Evolutionary conservation across 164 flowering plant genomes (phyloP).

Genomic region (Cinnamomum chago): DNA sequence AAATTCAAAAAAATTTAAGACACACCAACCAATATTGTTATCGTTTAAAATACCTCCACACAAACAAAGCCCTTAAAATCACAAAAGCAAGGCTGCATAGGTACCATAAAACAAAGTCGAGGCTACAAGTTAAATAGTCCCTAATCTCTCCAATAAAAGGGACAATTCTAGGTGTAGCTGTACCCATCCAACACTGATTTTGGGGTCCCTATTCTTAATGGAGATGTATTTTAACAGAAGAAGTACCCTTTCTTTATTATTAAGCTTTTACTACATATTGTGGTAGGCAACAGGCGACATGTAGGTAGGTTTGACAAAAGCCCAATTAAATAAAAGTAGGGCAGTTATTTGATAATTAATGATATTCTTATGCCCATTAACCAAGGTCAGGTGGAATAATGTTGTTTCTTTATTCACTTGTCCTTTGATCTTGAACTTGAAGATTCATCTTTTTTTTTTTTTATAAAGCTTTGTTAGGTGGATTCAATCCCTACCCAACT

Average conservation of each 20-base stretch:
- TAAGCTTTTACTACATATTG: not conserved
- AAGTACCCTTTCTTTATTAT: not conserved
- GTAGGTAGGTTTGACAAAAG: not conserved
- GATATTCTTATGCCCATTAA: not conserved
- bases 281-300: not conserved
- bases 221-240: not conserved
- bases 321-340: not conserved
- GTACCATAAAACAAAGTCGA: too few species aligned
- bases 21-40: too few species aligned
- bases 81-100: too few species aligned
- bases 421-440: too few species aligned
- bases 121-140: not conserved
- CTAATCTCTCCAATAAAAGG: not conserved
- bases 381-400: not conserved
- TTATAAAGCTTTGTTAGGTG: too few species aligned
- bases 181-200: constrained; percentile 9
- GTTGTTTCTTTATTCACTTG: not conserved
- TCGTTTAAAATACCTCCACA: too few species aligned
- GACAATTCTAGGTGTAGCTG: constrained; percentile 2
- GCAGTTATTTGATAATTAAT: not conserved
- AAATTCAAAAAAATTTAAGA: too few species aligned
- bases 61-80: too few species aligned
- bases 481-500: too few species aligned
- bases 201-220: not conserved
- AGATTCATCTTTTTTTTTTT: too few species aligned